Evolutionary conservation across 2,329 filamentous ascomycete species (phyloP).

Genomic region (Venturia aucupariae): DNA sequence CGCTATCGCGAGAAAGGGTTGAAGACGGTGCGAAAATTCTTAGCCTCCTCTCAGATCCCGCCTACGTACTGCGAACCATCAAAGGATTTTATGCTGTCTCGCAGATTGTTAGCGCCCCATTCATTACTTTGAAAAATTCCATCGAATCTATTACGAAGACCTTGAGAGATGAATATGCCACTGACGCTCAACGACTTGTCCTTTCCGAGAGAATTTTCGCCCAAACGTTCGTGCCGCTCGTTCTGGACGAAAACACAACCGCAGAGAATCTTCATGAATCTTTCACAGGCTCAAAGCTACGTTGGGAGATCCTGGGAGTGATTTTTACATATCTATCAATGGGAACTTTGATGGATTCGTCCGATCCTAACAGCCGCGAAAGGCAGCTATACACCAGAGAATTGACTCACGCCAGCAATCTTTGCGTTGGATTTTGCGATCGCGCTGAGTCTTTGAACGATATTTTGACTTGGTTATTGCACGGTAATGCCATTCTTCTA

Average conservation of each 20-base stretch:
- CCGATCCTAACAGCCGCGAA: not conserved
- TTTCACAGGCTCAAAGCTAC: constrained; percentile 10
- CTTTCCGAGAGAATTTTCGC: constrained; percentile 5
- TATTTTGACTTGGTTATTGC: constrained; percentile 8
- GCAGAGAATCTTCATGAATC: constrained; percentile 6
- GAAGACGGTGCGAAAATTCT: constrained; percentile 9
- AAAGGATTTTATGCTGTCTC: constrained; percentile 2
- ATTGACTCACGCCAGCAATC: constrained; percentile 11
- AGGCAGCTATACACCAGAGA: not conserved
- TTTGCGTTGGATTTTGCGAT: constrained; percentile 11
- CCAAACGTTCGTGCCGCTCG: constrained; percentile 9
- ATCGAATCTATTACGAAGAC: constrained; percentile 8
- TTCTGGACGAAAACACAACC: constrained; percentile 9
- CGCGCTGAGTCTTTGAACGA: constrained; percentile 13
- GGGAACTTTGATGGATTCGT: constrained; percentile 6
- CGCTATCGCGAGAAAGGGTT: constrained; percentile 2
- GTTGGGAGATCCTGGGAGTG: constrained; percentile 10
- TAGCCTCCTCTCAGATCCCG: not conserved
- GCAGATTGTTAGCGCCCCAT: constrained; percentile 8
- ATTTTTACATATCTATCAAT: constrained; percentile 5
- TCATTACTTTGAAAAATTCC: constrained; percentile 9
- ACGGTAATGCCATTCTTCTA: constrained; percentile 5
- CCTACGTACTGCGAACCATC: constrained; percentile 4
- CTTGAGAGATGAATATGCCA: not conserved
- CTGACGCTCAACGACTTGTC: not conserved